A percentile compares a stretch with the other conserved stretches of the same genome.
Conservation (phyloP, 192 early-diverging fungal species). For the Pilobolus umbonatus region DNA sequence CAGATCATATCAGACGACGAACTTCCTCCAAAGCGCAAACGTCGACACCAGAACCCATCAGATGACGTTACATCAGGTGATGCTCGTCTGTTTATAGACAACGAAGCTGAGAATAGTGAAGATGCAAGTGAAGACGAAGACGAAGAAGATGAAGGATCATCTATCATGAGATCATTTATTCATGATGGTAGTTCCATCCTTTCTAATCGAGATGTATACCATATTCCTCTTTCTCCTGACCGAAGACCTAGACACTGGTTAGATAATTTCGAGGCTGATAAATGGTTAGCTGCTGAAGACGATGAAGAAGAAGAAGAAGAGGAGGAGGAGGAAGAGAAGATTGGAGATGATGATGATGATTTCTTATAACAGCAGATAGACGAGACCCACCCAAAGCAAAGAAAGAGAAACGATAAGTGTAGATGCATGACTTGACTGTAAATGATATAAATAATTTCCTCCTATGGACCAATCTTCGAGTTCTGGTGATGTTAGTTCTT, state of each 20-base stretch:
- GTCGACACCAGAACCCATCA: background rate
- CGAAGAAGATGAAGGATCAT: conserved; percentile 15
- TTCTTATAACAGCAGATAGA: too few species aligned
- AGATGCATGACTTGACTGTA: too few species aligned
- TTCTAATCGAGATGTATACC: too few species aligned
- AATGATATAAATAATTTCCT: too few species aligned
- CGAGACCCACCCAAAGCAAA: too few species aligned
- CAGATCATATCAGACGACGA: too few species aligned
- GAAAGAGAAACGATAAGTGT: too few species aligned
- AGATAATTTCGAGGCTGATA: background rate
- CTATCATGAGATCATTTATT: conserved; percentile 38
- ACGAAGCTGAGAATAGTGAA: conserved; percentile 34
- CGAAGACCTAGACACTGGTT: background rate
- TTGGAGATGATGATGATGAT: too few species aligned
- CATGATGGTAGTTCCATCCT: background rate
- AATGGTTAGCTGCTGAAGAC: conserved; percentile 1
- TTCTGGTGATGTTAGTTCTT: too few species aligned
- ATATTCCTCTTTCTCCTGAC: too few species aligned
- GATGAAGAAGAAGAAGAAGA: background rate
- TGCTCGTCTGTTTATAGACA: conserved; percentile 34
- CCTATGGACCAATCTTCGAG: too few species aligned
- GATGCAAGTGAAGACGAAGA: conserved; percentile 30
- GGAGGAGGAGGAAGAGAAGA: background rate
- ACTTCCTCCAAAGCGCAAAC: background rate
- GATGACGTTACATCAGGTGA: background rate